Base-by-base conservation (phyloP, 1,139 yeast species). In the Entelexis paramagnoliae region DNA sequence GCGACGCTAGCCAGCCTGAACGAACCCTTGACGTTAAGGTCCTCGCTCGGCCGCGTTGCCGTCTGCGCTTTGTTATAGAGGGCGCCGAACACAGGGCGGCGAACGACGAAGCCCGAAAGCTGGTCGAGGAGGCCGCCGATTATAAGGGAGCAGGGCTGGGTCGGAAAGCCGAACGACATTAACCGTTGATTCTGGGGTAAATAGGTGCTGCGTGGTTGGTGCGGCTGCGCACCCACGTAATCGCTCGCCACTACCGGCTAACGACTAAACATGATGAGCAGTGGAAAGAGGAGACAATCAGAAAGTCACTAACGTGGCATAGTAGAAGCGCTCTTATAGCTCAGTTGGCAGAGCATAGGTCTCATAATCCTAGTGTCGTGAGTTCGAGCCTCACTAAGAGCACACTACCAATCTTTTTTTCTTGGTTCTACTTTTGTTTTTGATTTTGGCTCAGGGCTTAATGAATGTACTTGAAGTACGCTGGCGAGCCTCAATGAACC, bases 31-130 rank as follows among this genome's bases (percentile, higher is more conserved):
- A 14, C 41, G 17, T 11, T 13, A 3, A 36, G 28, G 17, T 20
- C 28, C 13, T 13, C 41, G 68, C 61, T 66, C 66, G 50, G 64
- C 66, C 50, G 65, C 53, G 59, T 59, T 34, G 68, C 58, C 41
- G 51, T 51, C 56, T 61, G 62, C 44, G 72, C 73, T 60, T 64
- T 67, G 55, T 63, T 59, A 63, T 64, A 65, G 24, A 72, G 66
- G 45, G 70, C 66, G 30, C 72, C 72, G 54, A 71, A 64, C 40
- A 71, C 62, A 24, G 74, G 74, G 26, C 67, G 68, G 50, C 66
- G 62, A 36, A 66, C 60, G 46, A 71, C 48, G 52, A 70, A 64
- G 47, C 66, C 58, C 51, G 69, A 57, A 48, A 5, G 9, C 19
- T 14, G 46, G 20, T 16, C 28, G 11, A 42, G 6, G 10, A 42